Evolutionary conservation across 1,284 basidiomycete genomes (phyloP).

Genomic region (Puccinia sorghi): DNA sequence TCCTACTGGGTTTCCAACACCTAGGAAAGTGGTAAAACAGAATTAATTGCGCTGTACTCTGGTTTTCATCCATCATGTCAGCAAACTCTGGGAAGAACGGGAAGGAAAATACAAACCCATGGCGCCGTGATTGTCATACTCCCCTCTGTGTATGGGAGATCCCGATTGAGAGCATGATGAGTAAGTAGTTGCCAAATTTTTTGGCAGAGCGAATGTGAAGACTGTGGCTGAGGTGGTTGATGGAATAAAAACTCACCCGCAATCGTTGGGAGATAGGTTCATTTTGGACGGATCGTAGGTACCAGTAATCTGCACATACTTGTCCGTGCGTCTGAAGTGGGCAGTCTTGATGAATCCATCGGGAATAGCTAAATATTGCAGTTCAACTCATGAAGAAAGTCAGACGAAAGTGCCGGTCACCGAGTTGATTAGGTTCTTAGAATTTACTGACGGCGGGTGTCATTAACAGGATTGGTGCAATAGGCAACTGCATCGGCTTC

Average conservation of each 20-base stretch:
- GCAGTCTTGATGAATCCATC: slow-evolving; percentile 56
- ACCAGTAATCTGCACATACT: slow-evolving; percentile 55
- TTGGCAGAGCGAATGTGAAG: not conserved
- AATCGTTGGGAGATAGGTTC: slow-evolving; percentile 55
- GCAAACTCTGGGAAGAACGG: not conserved
- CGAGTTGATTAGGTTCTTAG: too few species aligned
- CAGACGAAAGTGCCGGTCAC: too few species aligned
- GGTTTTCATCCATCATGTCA: not conserved
- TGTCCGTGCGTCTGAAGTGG: slow-evolving; percentile 54
- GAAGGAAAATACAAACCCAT: not conserved
- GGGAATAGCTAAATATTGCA: slow-evolving; percentile 47
- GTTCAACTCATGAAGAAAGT: not conserved
- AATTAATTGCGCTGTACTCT: not conserved
- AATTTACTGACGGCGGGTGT: slow-evolving; percentile 53
- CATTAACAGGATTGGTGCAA: slow-evolving; percentile 55
- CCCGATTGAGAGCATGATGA: not conserved
- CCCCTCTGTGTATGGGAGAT: not conserved
- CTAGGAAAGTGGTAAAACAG: slow-evolving; percentile 20
- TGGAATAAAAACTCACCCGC: slow-evolving; percentile 52
- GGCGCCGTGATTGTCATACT: slow-evolving; percentile 52
- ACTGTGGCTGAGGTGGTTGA: too few species aligned
- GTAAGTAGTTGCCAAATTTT: not conserved
- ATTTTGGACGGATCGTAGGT: slow-evolving; percentile 55
- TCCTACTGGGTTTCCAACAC: slow-evolving; percentile 56
- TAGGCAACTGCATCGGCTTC: slow-evolving; percentile 56